Evolutionary conservation across 2,329 filamentous ascomycete species (phyloP).

Genomic region (Colletotrichum scovillei): DNA sequence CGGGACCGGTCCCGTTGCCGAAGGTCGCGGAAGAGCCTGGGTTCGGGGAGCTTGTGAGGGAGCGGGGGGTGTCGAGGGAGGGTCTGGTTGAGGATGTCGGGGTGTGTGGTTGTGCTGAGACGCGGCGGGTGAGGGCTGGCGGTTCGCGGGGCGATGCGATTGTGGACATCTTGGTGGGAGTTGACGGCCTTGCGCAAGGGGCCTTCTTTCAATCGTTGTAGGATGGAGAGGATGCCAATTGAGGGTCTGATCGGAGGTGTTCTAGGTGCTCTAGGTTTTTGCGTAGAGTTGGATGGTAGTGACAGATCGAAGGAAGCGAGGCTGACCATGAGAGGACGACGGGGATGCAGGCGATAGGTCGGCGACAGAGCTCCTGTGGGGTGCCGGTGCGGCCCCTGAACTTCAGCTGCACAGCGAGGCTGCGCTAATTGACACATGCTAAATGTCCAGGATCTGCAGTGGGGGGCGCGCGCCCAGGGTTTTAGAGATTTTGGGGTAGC

Average conservation of each 20-base stretch:
- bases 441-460: constrained; percentile 31
- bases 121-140: constrained; percentile 67
- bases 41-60: constrained; percentile 67
- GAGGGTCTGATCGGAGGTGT: neutral
- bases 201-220: neutral
- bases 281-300: neutral
- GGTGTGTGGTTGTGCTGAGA: constrained; percentile 64
- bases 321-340: constrained; percentile 6
- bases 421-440: constrained; percentile 19
- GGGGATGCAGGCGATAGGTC: constrained; percentile 26
- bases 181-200: neutral
- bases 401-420: constrained; percentile 25
- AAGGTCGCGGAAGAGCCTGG: constrained; percentile 46
- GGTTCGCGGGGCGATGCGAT: constrained; percentile 73
- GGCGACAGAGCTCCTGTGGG: constrained; percentile 29
- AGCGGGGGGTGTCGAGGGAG: constrained; percentile 75
- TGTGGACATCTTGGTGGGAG: constrained; percentile 64
- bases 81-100: constrained; percentile 82
- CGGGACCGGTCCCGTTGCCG: constrained; percentile 33
- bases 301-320: constrained; percentile 14
- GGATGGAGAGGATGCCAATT: neutral
- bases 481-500: constrained; percentile 18
- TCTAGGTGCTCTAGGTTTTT: neutral
- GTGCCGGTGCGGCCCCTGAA: constrained; percentile 3
- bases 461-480: neutral